phyloP scores from a whole-genome alignment of 176 grass and related monocot species.

The Carex scoparia region DNA sequence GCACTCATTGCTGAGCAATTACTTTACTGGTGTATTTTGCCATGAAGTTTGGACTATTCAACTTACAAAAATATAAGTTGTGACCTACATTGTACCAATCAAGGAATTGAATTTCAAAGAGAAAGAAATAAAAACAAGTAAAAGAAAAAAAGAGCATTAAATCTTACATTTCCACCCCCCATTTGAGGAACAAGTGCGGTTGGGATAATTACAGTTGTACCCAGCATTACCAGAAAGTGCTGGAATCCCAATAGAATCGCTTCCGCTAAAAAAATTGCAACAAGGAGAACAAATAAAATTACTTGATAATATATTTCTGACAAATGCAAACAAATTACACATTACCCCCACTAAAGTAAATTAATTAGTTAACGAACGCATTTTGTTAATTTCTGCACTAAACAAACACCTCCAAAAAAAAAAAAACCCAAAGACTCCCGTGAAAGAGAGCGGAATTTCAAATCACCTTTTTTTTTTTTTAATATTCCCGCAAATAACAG shows the following conservation, averaged over 20 bases:
- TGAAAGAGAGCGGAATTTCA: slow-evolving; percentile 6
- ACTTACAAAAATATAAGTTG: background rate
- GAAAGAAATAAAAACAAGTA: background rate
- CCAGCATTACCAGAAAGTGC: slow-evolving; percentile 95
- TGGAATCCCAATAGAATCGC: slow-evolving; percentile 98
- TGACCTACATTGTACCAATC: background rate
- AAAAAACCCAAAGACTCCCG: background rate
- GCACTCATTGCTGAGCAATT: background rate
- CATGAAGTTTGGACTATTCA: background rate
- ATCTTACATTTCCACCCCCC: slow-evolving; percentile 94
- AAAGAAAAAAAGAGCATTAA: background rate
- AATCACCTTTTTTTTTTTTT: background rate
- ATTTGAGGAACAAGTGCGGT: slow-evolving; percentile 98
- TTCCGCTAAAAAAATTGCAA: slow-evolving; percentile 56
- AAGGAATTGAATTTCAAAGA: background rate
- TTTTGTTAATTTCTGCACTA: background rate
- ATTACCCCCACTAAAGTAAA: background rate
- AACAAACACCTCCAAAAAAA: background rate
- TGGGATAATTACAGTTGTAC: slow-evolving; percentile 95
- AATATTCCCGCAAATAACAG: background rate
- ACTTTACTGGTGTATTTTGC: background rate
- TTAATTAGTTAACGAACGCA: too few relatives aligned
- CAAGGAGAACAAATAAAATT: background rate
- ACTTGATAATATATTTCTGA: too few relatives aligned
- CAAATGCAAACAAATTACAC: background rate